Percentiles rank a stretch among this genome's conserved stretches.
These are phyloP conservation scores for Yamadazyma tumulicola DNA, from an alignment of 805 yeast species.

Conservation along the genomic window DNA sequence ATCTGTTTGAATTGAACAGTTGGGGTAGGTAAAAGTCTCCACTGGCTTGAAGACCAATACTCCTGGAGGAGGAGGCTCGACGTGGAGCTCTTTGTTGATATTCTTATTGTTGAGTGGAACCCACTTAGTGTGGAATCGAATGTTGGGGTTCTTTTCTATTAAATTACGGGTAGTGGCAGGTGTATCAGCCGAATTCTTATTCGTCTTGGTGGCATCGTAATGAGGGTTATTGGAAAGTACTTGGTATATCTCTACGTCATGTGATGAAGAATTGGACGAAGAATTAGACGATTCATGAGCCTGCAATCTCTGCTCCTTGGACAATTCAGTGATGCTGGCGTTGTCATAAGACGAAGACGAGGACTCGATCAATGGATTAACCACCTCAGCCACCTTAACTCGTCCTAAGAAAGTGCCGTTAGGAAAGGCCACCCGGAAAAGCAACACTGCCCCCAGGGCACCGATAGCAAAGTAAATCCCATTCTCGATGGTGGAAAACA, in stretches of 20 bases:
- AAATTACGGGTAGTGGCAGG: conserved; percentile 20
- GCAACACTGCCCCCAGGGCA: conserved; percentile 71
- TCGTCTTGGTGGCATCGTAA: conserved; percentile 20
- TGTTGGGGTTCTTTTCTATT: conserved; percentile 24
- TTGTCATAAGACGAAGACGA: conserved; percentile 1
- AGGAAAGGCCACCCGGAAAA: conserved; percentile 77
- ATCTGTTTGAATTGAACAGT: conserved; percentile 72
- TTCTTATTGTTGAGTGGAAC: conserved; percentile 54
- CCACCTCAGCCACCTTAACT: conserved; percentile 66
- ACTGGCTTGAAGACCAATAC: conserved; percentile 80
- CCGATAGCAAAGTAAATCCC: conserved; percentile 90
- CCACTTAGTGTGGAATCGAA: conserved; percentile 61
- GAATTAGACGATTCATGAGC: conserved; percentile 1
- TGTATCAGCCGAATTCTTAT: conserved; percentile 13
- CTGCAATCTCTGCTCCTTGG: conserved; percentile 3
- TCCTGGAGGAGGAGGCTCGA: conserved; percentile 85
- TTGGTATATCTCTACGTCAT: conserved; percentile 41
- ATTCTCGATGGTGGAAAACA: conserved; percentile 75
- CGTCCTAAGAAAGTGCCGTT: conserved; percentile 80
- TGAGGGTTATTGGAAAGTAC: conserved; percentile 33
- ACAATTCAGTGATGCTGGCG: conserved; percentile 5
- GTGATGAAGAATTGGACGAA: conserved; percentile 18
- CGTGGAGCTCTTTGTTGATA: conserved; percentile 53
- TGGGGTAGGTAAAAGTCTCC: conserved; percentile 80
- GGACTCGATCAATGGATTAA: conserved; percentile 50